Evolutionary conservation across 768 basidiomycete genomes (phyloP), one percentile per base, ranked within the genome.

Genomic region (Collybiopsis confluens): DNA sequence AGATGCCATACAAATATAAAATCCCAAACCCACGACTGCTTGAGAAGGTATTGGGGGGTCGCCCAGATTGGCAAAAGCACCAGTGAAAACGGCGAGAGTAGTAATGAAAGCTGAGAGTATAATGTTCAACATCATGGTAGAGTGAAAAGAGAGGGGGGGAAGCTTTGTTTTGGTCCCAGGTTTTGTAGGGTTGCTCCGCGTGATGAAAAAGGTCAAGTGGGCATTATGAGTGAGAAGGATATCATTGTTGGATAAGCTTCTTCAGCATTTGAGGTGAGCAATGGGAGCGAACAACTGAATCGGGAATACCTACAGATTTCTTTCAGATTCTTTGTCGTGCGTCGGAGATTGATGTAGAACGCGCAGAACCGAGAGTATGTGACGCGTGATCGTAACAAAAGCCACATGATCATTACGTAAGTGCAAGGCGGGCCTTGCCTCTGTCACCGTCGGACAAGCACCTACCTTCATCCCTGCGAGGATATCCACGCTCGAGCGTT

Each of bases 21-120:
- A 7, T 20, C n/a, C 21, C 30, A 24, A 48, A 38, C 52, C 24
- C 41, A 58, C 40, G 23, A 54, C 47, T 10, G 46, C 36, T 37
- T 54, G 54, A 37, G 54, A 36, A 23, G 53, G 44, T 37, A 47
- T 8, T 16, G 26, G 44, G 9, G 23, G 20, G 9, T 28, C 27
- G 30, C 20, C 33, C 16, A 46, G 27, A 46, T 28, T 46, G 28
- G 45, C 45, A 5, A 46, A 27, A n/a, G 20, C 23, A 35, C 47
- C 47, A 13, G 47, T 23, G 23, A 35, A 48, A 37, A 21, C 18
- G 28, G 18, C 23, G 33, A 36, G 11, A 48, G 21, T 13, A 37
- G 21, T 35, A 20, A 48, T 35, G 4, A 10, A 4, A 23, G 35
- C n/a, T 3, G 15, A 35, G 30, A 38, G 33, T 6, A 15, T 15